phyloP scores from a whole-genome alignment of 73 alveolate genomes.

The Stentor coeruleus region DNA sequence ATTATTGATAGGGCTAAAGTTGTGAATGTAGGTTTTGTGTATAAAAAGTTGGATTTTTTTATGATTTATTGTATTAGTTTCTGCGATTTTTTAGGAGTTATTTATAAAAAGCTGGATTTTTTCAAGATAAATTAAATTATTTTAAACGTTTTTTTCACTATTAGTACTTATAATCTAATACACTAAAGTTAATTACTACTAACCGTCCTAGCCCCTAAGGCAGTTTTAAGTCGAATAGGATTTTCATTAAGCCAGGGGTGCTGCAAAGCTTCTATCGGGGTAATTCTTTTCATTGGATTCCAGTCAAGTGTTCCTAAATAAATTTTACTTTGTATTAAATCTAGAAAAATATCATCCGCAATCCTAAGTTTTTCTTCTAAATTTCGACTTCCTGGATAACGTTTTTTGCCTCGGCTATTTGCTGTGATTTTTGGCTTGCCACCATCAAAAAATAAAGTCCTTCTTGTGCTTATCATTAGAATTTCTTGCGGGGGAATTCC shows the following conservation, averaged over 20 bases:
- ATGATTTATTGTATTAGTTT: no score
- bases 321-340: slow-evolving; percentile 12
- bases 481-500: slow-evolving; percentile 78
- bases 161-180: no score
- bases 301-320: not conserved
- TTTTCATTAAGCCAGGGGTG: slow-evolving; percentile 22
- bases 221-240: not conserved
- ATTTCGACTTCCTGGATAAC: slow-evolving; percentile 12
- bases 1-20: no score
- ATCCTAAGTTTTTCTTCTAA: slow-evolving; percentile 1
- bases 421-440: slow-evolving; percentile 22
- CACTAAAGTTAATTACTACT: no score
- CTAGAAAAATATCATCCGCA: not conserved
- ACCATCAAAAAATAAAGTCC: slow-evolving; percentile 43
- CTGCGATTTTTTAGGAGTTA: no score
- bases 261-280: slow-evolving; percentile 28
- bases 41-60: no score
- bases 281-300: not conserved
- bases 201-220: no score
- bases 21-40: no score
- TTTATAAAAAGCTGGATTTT: no score
- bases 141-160: no score
- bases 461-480: slow-evolving; percentile 54
- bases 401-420: slow-evolving; percentile 10
- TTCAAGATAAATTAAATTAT: no score